Percentiles rank a stretch among this genome's conserved stretches.
These are phyloP conservation scores for Pseudocercospora ulei DNA, from an alignment of 2,329 filamentous ascomycete genomes.

Conservation along the genomic window DNA sequence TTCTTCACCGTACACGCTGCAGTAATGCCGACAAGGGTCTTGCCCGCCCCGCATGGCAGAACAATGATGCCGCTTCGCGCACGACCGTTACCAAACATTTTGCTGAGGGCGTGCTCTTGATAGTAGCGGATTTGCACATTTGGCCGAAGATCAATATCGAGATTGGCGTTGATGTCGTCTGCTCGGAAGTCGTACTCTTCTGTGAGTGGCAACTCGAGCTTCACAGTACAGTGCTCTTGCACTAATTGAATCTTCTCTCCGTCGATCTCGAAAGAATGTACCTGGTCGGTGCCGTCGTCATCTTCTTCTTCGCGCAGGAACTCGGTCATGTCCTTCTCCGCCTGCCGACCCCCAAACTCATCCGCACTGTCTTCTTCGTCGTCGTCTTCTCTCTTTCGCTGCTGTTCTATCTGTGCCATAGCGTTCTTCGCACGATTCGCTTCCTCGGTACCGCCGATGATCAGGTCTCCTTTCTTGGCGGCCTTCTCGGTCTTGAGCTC, in stretches of 20 bases:
- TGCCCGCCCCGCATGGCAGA: slow-evolving; percentile 88
- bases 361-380: slow-evolving; percentile 45
- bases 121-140: slow-evolving; percentile 85
- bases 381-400: slow-evolving; percentile 40
- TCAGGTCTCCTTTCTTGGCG: slow-evolving; percentile 74
- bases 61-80: slow-evolving; percentile 97
- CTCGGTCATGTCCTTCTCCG: slow-evolving; percentile 54
- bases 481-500: slow-evolving; percentile 70
- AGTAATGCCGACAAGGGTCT: slow-evolving; percentile 96
- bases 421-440: slow-evolving; percentile 80
- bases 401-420: slow-evolving; percentile 40
- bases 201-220: slow-evolving; percentile 74
- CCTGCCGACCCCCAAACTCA: slow-evolving; percentile 45
- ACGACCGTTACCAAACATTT: slow-evolving; percentile 98
- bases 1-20: slow-evolving; percentile 97
- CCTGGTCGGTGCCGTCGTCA: slow-evolving; percentile 74
- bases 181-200: slow-evolving; percentile 97
- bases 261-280: slow-evolving; percentile 86
- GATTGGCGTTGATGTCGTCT: slow-evolving; percentile 75
- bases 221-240: slow-evolving; percentile 71
- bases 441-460: slow-evolving; percentile 90
- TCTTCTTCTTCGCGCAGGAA: slow-evolving; percentile 63
- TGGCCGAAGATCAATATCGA: slow-evolving; percentile 88
- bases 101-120: slow-evolving; percentile 93
- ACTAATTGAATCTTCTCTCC: slow-evolving; percentile 75